Conservation (phyloP, 768 basidiomycete genomes). For the Piloderma croceum region DNA sequence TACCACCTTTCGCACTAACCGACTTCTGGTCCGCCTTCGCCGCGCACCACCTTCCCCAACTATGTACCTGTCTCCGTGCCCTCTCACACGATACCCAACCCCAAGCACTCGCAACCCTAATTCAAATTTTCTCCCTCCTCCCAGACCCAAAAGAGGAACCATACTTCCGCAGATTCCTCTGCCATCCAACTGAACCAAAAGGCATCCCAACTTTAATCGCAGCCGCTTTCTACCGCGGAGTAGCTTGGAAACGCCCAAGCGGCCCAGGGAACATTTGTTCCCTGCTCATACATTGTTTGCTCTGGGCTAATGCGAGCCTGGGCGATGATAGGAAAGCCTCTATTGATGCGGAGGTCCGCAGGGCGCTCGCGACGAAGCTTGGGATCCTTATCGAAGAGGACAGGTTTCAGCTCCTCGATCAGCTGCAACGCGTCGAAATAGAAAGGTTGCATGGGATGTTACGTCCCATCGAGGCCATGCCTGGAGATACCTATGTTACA, state of each 20-base stretch:
- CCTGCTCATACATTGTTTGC: constrained; percentile 13
- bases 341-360: constrained; percentile 11
- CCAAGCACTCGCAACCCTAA: constrained; percentile 10
- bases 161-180: constrained; percentile 18
- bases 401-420: neutral
- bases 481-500: constrained; percentile 5
- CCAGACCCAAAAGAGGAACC: constrained; percentile 16
- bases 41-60: constrained; percentile 12
- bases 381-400: no score
- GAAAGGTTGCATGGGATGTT: constrained; percentile 6
- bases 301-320: constrained; percentile 16
- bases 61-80: constrained; percentile 8
- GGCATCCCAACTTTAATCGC: constrained; percentile 12
- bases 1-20: constrained; percentile 8
- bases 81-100: constrained; percentile 14
- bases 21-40: constrained; percentile 14
- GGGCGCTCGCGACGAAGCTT: constrained; percentile 5
- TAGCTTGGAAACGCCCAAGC: constrained; percentile 5
- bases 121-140: constrained; percentile 15
- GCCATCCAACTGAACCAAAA: constrained; percentile 8
- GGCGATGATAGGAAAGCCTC: constrained; percentile 18
- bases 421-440: constrained; percentile 4
- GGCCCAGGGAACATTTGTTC: constrained; percentile 9
- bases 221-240: constrained; percentile 9
- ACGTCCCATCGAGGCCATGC: constrained; percentile 4